Evolutionary conservation across 257 asterid species (phyloP), one percentile per base, ranked within the genome.

Genomic region (Solanum lycopersicoides): DNA sequence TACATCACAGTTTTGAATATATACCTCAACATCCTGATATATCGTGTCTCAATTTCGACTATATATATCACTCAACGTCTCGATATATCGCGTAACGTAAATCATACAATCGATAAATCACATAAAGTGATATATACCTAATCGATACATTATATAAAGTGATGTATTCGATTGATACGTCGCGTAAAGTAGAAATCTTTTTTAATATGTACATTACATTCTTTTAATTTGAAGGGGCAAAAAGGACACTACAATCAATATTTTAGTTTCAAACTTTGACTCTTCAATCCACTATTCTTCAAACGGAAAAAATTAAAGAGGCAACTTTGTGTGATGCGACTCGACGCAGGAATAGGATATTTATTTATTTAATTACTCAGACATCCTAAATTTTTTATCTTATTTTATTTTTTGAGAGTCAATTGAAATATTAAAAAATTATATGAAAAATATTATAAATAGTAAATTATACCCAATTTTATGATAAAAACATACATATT

Each of bases 201-300:
- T 35, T 69, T 45, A 79, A 9, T 30, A 79, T 28, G 10, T 25
- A 16, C 16, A 5, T 34, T 37, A 80, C 68, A 9, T 28, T 30
- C 10, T 9, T 47, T 80, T 37, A 71, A 18, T 71, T 15, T 80
- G 84, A 80, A 47, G 41, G 84, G 84, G 28, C 84, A 28, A 47
- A 77, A 80, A 80, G 84, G 42, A 47, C 84, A 80, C 18, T 47
- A 6, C 65, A 14, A 45, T 80, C 41, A 25, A 45, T 80, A 80
- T 16, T 80, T 80, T 28, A 80, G 11, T 80, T 47, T 47, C 25
- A 47, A 47, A 80, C 84, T 47, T 30, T 80, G 66, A 45, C 84
- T 79, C 84, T 79, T 79, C 84, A 15, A 77, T 21, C 12, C 25
- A 44, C 20, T n/a, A 44, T 25, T 44, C 63, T 77, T 44, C 65